Evolutionary conservation across 805 yeast genomes (phyloP).

Genomic region (Tetrapisispora fleetii): DNA sequence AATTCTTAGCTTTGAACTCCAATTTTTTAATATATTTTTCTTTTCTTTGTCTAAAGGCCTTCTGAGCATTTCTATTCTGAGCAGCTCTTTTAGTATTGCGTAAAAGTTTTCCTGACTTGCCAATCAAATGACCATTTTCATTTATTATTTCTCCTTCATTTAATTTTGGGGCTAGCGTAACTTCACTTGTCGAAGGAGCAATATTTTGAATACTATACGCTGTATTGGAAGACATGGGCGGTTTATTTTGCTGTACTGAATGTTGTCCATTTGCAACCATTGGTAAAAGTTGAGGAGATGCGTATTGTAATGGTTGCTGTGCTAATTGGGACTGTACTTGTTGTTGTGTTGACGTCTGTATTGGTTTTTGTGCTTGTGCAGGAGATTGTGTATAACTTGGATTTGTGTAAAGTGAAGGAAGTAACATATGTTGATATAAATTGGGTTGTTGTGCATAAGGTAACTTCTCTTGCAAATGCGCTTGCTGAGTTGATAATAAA

Average conservation of each 20-base stretch:
- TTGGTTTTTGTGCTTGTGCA: not conserved
- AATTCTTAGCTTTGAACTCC: constrained; percentile 58
- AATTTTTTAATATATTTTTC: constrained; percentile 74
- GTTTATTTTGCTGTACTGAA: not conserved
- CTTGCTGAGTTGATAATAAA: not conserved
- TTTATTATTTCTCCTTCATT: constrained; percentile 15
- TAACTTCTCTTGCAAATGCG: not conserved
- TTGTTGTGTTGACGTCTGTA: too few species aligned
- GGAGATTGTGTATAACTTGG: not conserved
- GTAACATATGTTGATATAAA: not conserved
- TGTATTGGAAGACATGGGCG: not conserved
- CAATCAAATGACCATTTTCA: constrained; percentile 15
- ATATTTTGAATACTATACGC: not conserved
- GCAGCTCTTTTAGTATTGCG: constrained; percentile 71
- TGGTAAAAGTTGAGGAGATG: not conserved
- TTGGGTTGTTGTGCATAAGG: not conserved
- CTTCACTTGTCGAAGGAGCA: not conserved
- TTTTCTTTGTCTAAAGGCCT: constrained; percentile 79
- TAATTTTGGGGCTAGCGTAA: not conserved
- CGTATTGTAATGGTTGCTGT: not conserved
- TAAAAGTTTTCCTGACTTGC: constrained; percentile 21
- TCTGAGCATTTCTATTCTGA: constrained; percentile 86
- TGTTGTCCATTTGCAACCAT: not conserved
- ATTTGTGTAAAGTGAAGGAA: not conserved
- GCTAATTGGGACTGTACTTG: not conserved